A percentile compares a stretch with the other conserved stretches of the same genome.
Evolutionary conservation across 768 basidiomycete genomes (phyloP).

Genomic region (Suillus cothurnatus): DNA sequence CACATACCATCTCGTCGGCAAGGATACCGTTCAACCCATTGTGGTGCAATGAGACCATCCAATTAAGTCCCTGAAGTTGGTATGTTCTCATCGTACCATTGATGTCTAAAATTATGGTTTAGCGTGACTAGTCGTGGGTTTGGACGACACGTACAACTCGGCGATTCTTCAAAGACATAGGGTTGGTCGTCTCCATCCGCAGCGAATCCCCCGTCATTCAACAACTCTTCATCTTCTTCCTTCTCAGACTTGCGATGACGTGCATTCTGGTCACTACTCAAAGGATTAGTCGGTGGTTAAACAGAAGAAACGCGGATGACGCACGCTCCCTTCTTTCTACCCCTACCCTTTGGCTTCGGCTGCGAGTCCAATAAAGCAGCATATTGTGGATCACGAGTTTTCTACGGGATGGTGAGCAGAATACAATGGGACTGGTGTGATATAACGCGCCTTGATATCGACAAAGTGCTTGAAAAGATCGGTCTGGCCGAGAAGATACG

Average conservation of each 20-base stretch:
- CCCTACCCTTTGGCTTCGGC: constrained; percentile 81
- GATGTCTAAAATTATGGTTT: constrained; percentile 58
- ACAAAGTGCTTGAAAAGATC: constrained; percentile 99
- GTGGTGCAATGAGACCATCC: constrained; percentile 96
- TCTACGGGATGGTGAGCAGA: constrained; percentile 42
- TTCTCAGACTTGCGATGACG: constrained; percentile 96
- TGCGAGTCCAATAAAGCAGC: constrained; percentile 87
- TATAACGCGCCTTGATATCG: constrained; percentile 78
- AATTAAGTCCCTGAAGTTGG: constrained; percentile 94
- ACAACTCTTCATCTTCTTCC: constrained; percentile 95
- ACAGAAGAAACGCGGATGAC: constrained; percentile 27
- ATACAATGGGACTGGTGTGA: no score
- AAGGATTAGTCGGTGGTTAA: constrained; percentile 6
- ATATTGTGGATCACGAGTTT: constrained; percentile 90
- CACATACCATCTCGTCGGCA: constrained; percentile 88
- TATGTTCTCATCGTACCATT: constrained; percentile 90
- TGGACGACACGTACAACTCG: constrained; percentile 63
- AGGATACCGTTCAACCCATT: constrained; percentile 97
- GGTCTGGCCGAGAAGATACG: constrained; percentile 96
- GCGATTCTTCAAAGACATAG: constrained; percentile 93
- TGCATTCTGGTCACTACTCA: constrained; percentile 64
- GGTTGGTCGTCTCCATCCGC: constrained; percentile 87
- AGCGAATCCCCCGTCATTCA: constrained; percentile 83
- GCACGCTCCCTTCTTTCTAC: constrained; percentile 79
- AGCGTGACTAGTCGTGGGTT: background rate